Conservation (phyloP, 2,329 filamentous ascomycete genomes). For the Penicillium sp. region DNA sequence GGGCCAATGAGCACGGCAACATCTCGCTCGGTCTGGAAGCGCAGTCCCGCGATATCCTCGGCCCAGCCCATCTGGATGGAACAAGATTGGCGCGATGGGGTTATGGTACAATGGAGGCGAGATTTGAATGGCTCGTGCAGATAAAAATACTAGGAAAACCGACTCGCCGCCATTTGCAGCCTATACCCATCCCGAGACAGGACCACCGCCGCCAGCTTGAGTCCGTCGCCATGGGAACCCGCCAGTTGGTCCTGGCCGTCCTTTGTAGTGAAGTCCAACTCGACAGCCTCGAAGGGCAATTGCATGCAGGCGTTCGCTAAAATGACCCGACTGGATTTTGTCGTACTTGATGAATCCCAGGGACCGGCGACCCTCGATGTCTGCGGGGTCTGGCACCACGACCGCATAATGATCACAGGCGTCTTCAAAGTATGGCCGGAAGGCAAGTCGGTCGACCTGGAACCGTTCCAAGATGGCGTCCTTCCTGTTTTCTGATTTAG, state of each 20-base stretch:
- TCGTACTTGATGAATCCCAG: background rate
- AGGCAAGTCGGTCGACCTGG: slow-evolving; percentile 6
- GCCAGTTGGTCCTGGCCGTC: slow-evolving; percentile 1
- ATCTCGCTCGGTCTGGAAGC: slow-evolving; percentile 1
- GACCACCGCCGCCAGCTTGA: slow-evolving; percentile 11
- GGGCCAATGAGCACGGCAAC: slow-evolving; percentile 1
- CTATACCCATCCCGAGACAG: slow-evolving; percentile 7
- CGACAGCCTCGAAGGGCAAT: slow-evolving; percentile 10
- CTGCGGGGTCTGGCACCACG: background rate
- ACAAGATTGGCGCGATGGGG: background rate
- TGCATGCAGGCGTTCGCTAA: slow-evolving; percentile 7
- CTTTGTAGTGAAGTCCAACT: slow-evolving; percentile 8
- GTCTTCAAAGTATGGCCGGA: slow-evolving; percentile 7
- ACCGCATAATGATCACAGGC: slow-evolving; percentile 5
- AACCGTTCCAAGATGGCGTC: slow-evolving; percentile 10
- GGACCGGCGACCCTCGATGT: background rate
- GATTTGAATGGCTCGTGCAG: background rate
- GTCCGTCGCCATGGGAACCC: slow-evolving; percentile 10
- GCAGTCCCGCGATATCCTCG: background rate
- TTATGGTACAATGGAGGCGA: background rate
- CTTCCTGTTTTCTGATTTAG: slow-evolving; percentile 9
- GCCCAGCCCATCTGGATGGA: background rate
- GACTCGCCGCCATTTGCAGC: slow-evolving; percentile 6
- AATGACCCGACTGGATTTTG: slow-evolving; percentile 6
- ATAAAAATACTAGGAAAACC: slow-evolving; percentile 7